Conservation (phyloP, 1,139 yeast genomes). For the Meyerozyma guilliermondii region DNA sequence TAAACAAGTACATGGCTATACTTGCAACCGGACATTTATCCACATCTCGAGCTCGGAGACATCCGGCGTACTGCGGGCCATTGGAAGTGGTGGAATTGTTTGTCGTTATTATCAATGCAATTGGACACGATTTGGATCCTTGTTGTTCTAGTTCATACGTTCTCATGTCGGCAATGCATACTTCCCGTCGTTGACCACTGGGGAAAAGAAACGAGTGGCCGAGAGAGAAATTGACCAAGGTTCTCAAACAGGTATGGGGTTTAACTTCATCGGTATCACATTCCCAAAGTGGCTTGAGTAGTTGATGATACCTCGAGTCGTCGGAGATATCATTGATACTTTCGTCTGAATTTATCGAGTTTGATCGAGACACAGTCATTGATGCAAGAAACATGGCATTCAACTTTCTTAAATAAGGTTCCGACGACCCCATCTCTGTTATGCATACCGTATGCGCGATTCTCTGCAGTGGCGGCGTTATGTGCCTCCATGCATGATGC, state of each 20-base stretch:
- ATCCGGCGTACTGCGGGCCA: constrained; percentile 16
- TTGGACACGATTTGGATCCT: not conserved
- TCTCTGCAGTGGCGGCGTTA: not conserved
- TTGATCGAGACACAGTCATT: constrained; percentile 2
- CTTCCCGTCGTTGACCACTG: constrained; percentile 20
- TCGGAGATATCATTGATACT: not conserved
- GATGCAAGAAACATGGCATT: not conserved
- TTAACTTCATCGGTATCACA: not conserved
- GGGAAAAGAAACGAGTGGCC: constrained; percentile 19
- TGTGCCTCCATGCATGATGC: not conserved
- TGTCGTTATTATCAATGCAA: not conserved
- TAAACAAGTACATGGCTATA: constrained; percentile 25
- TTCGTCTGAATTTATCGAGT: not conserved
- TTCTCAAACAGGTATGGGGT: constrained; percentile 13
- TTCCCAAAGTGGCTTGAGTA: not conserved
- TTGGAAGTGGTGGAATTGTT: constrained; percentile 1
- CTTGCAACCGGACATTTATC: constrained; percentile 30
- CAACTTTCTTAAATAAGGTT: not conserved
- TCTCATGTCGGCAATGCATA: constrained; percentile 19
- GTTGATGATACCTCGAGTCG: not conserved
- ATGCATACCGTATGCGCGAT: not conserved
- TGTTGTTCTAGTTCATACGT: not conserved
- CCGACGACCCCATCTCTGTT: not conserved
- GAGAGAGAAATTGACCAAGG: constrained; percentile 24
- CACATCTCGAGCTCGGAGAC: constrained; percentile 22